phyloP scores from a whole-genome alignment of 2,329 filamentous ascomycete species.

The Microdochium nivale region DNA sequence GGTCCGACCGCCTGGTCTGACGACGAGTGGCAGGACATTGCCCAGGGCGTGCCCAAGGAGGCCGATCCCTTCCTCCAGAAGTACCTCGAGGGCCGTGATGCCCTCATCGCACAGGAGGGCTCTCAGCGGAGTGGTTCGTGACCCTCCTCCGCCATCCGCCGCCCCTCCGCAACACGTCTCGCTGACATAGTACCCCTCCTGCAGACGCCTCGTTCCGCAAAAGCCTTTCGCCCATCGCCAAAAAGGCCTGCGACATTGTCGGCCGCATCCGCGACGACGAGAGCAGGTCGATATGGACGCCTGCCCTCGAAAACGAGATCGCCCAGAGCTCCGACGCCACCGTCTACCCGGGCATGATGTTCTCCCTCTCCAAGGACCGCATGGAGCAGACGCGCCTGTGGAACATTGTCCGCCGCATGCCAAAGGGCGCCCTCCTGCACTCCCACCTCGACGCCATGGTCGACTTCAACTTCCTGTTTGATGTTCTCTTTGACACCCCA shows the following conservation, averaged over 20 bases:
- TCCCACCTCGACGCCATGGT: slow-evolving; percentile 90
- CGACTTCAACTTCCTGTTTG: slow-evolving; percentile 72
- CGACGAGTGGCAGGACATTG: slow-evolving; percentile 51
- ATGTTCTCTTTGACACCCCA: slow-evolving; percentile 59
- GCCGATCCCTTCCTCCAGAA: slow-evolving; percentile 73
- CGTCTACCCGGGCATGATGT: slow-evolving; percentile 89
- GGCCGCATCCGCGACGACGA: slow-evolving; percentile 72
- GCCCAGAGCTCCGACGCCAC: slow-evolving; percentile 52
- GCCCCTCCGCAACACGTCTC: slow-evolving; percentile 10
- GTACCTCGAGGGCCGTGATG: slow-evolving; percentile 68
- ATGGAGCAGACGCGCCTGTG: slow-evolving; percentile 83
- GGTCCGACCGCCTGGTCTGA: background rate
- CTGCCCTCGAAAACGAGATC: slow-evolving; percentile 60
- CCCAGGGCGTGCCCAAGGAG: slow-evolving; percentile 43
- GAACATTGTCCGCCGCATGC: slow-evolving; percentile 77
- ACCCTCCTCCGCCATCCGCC: slow-evolving; percentile 8
- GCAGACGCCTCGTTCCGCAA: slow-evolving; percentile 63
- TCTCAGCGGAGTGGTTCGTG: slow-evolving; percentile 67
- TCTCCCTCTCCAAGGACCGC: slow-evolving; percentile 71
- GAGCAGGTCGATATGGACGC: slow-evolving; percentile 67
- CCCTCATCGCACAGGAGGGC: slow-evolving; percentile 72
- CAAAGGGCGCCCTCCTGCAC: slow-evolving; percentile 80
- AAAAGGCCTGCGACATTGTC: slow-evolving; percentile 71
- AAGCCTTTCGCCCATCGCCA: slow-evolving; percentile 69
- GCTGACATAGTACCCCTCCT: slow-evolving; percentile 16